Conservation (phyloP, 176 grass and related monocot genomes). For the Aegilops bicornis region DNA sequence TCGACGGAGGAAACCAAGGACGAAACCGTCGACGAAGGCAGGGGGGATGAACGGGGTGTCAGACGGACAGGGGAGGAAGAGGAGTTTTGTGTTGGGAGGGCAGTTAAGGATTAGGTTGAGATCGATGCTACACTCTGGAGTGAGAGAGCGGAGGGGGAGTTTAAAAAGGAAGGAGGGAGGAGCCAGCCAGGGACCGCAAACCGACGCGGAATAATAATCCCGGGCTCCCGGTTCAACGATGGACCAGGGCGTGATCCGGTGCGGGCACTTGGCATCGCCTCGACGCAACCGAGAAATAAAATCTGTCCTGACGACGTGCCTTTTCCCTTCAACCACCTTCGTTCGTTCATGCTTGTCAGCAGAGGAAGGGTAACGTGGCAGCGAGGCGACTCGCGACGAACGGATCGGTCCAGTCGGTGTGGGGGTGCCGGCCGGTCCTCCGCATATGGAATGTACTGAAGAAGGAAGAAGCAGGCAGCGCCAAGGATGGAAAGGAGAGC, state of each 20-base stretch:
- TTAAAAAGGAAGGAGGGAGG: conserved; percentile 13
- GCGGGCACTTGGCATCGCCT: conserved; percentile 28
- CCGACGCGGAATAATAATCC: conserved; percentile 17
- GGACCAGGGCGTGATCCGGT: background rate
- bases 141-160: background rate
- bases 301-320: background rate
- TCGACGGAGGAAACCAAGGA: background rate
- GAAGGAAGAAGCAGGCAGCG: background rate
- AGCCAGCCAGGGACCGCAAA: conserved; percentile 11
- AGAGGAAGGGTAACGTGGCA: conserved; percentile 13
- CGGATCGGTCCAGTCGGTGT: background rate
- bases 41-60: background rate
- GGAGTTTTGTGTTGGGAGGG: background rate
- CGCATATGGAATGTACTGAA: conserved; percentile 1
- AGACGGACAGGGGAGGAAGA: background rate
- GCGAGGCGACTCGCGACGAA: background rate
- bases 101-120: conserved; percentile 37
- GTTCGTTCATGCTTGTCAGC: background rate
- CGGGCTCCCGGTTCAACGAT: background rate
- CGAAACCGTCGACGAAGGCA: conserved; percentile 20
- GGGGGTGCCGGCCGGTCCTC: background rate
- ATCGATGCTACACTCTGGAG: background rate
- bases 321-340: background rate
- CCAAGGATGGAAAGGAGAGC: background rate
- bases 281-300: background rate